Conservation (phyloP, 2,329 filamentous ascomycete genomes). For the Pezicula radicicola region DNA sequence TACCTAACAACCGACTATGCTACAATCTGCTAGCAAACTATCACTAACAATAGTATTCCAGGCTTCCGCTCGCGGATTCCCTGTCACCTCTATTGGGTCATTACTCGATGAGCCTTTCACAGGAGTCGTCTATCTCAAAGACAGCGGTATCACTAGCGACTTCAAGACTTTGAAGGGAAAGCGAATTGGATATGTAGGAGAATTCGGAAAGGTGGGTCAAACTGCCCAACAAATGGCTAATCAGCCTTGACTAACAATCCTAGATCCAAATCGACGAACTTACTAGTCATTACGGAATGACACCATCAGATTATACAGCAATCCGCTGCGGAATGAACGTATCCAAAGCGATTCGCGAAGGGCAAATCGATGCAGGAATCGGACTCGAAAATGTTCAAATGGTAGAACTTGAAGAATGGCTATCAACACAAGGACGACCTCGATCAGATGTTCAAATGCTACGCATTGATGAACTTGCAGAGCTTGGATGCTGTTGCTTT, state of each 20-base stretch:
- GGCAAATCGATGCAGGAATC: conserved; percentile 71
- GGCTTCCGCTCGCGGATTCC: conserved; percentile 70
- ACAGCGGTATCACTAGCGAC: conserved; percentile 70
- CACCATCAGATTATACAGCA: conserved; percentile 69
- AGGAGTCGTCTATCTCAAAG: conserved; percentile 73
- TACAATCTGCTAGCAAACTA: too few relatives aligned
- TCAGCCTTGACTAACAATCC: background rate
- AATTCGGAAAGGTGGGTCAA: conserved; percentile 62
- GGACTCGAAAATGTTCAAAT: conserved; percentile 81
- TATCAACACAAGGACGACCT: conserved; percentile 57
- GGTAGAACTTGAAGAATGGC: conserved; percentile 79
- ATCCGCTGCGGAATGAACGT: conserved; percentile 82
- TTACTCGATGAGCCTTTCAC: conserved; percentile 80
- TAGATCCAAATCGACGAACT: conserved; percentile 80
- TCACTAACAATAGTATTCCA: too few relatives aligned
- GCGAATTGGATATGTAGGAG: conserved; percentile 75
- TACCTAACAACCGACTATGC: too few relatives aligned
- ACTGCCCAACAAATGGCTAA: background rate
- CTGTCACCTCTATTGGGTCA: conserved; percentile 69
- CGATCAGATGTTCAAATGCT: conserved; percentile 74
- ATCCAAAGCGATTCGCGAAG: conserved; percentile 70
- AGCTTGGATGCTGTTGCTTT: conserved; percentile 82
- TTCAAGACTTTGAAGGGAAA: conserved; percentile 74
- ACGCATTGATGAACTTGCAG: conserved; percentile 75
- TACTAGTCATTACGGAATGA: conserved; percentile 74